Evolutionary conservation across 441 rosid genomes (phyloP), one percentile per base, ranked within the genome.

Genomic region (Isatis lusitanica): DNA sequence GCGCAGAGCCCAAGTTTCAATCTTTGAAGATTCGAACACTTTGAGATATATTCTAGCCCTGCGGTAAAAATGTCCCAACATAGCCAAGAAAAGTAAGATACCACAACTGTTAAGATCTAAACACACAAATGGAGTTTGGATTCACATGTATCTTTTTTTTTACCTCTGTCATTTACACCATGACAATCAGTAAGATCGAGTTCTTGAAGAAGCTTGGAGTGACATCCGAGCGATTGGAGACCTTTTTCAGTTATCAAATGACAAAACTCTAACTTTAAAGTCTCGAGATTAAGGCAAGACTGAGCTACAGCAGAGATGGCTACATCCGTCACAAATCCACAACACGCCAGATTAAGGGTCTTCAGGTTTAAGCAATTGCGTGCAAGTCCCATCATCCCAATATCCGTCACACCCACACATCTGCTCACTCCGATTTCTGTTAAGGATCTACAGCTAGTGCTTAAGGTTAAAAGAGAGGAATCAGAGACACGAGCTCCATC

Each of bases 181-280:
- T 63, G 55, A 73, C 97, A 92, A 57, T 94, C 98, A 0, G 97
- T 94, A 68, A 94, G 93, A 82, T 94, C 98, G 63, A 94, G 82
- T 75, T 90, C 97, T 81, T 88, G 81, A 42, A 94, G 93, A 59
- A 67, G 80, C 73, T 62, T 67, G 65, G 92, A 90, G 83, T 39
- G 71, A 3, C 81, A 83, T 67, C 97, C 97, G 35, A 94, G 88
- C 73, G 82, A 83, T 69, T 81, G 80, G 66, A 94, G 86, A 83
- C 97, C 85, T 81, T 83, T 92, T 66, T 89, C 94, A 0, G 97
- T 85, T 77, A 94, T 84, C 91, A 82, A 79, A 84, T 82, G 80
- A 76, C 98, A 94, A 51, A 97, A 86, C 85, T 94, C 98, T 47
- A 94, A 42, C 85, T 83, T 89, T 62, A 92, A 83, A 81, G 84